These are phyloP conservation scores for Cenchrus americanus DNA, from an alignment of 176 grass and related monocot genomes.

Conservation along the genomic window DNA sequence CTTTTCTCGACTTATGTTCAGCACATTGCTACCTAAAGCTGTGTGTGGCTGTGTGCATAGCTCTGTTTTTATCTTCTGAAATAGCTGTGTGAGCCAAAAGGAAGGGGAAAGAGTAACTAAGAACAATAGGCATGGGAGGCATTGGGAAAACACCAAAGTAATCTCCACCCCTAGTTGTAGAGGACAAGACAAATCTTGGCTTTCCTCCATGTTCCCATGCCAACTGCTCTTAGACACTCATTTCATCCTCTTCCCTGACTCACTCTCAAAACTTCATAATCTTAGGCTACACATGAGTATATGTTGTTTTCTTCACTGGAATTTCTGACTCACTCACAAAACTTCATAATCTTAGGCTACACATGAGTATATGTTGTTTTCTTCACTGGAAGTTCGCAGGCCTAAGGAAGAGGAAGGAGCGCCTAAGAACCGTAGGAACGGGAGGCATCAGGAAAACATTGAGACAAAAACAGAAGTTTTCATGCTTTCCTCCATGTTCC, in stretches of 20 bases:
- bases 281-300: background rate
- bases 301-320: background rate
- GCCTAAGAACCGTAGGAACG: slow-evolving; percentile 33
- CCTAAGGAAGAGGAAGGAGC: slow-evolving; percentile 38
- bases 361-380: background rate
- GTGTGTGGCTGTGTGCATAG: background rate
- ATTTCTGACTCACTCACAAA: background rate
- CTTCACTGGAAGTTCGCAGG: background rate
- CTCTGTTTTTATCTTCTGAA: background rate
- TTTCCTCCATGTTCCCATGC: slow-evolving; percentile 51
- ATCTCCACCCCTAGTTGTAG: background rate
- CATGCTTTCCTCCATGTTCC: slow-evolving; percentile 41
- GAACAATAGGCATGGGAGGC: slow-evolving; percentile 31
- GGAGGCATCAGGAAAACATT: slow-evolving; percentile 37
- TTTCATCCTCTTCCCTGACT: slow-evolving; percentile 37
- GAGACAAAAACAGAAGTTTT: background rate
- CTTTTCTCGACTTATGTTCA: background rate
- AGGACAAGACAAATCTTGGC: slow-evolving; percentile 4
- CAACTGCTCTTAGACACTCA: slow-evolving; percentile 12
- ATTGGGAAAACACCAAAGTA: background rate
- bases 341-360: background rate
- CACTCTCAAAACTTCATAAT: background rate
- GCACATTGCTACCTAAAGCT: background rate
- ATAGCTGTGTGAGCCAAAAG: background rate
- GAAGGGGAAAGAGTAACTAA: slow-evolving; percentile 34